Evolutionary conservation across 768 basidiomycete genomes (phyloP).

Genomic region (Mrakia blollopis): DNA sequence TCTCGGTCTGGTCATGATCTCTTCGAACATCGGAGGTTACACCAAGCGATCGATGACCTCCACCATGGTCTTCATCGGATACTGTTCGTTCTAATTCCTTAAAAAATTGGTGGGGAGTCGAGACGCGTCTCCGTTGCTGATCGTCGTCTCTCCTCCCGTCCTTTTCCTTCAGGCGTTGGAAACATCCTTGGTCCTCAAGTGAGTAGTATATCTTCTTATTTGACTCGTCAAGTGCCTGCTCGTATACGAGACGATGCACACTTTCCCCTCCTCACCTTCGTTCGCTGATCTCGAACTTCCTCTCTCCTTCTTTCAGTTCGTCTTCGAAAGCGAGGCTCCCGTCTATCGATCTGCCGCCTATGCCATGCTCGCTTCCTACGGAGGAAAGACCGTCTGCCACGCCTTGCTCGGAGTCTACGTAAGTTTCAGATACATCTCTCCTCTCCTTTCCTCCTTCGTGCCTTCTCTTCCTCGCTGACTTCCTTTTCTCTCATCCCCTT

Average conservation of each 20-base stretch:
- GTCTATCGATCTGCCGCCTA: constrained; percentile 41
- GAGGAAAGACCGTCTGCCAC: constrained; percentile 39
- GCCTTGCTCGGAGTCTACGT: constrained; percentile 36
- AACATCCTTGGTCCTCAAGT: constrained; percentile 39
- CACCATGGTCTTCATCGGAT: constrained; percentile 42
- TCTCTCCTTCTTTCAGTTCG: constrained; percentile 27
- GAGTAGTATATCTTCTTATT: no score
- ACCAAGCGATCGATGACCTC: constrained; percentile 41
- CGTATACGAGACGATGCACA: no score
- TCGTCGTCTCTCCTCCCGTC: neutral
- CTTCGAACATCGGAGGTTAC: constrained; percentile 42
- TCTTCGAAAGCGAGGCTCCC: constrained; percentile 39
- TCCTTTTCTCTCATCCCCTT: neutral
- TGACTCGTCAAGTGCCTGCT: no score
- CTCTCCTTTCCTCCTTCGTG: neutral
- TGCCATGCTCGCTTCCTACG: constrained; percentile 41
- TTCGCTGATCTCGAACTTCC: no score
- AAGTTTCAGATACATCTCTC: neutral
- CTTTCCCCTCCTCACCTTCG: no score
- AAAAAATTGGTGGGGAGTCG: no score
- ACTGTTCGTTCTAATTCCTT: constrained; percentile 37
- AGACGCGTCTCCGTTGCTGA: neutral
- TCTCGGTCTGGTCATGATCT: constrained; percentile 45
- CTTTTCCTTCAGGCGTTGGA: constrained; percentile 25
- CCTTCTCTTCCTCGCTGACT: neutral